Evolutionary conservation across 257 asterid species (phyloP).

Genomic region (Gynochthodes officinalis): DNA sequence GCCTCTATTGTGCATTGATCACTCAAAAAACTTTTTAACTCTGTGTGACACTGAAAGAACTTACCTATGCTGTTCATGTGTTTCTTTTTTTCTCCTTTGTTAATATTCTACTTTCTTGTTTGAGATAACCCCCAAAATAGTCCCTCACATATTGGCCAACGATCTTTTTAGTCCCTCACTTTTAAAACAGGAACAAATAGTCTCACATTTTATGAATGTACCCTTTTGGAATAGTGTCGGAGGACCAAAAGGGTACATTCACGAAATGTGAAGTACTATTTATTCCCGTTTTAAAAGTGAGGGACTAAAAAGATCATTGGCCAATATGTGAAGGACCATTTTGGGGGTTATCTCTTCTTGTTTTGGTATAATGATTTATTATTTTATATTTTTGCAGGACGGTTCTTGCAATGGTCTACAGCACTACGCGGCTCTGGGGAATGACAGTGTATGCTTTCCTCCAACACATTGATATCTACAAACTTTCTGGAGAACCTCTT

Average conservation of each 20-base stretch:
- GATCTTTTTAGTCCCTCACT: too few relatives aligned
- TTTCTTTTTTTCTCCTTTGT: background rate
- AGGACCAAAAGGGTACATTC: too few relatives aligned
- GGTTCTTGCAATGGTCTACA: conserved; percentile 99
- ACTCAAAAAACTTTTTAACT: background rate
- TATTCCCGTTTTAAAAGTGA: too few relatives aligned
- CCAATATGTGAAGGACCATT: too few relatives aligned
- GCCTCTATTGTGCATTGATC: background rate
- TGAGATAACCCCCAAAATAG: too few relatives aligned
- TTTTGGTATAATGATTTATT: conserved; percentile 14
- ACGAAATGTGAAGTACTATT: too few relatives aligned
- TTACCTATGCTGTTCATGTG: background rate
- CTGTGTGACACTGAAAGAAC: background rate
- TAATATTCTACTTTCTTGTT: background rate
- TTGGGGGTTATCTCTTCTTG: too few relatives aligned
- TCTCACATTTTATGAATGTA: too few relatives aligned
- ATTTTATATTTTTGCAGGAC: conserved; percentile 50
- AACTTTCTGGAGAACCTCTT: conserved; percentile 1
- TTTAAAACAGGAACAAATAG: too few relatives aligned
- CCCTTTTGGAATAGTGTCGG: too few relatives aligned
- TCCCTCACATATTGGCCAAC: too few relatives aligned
- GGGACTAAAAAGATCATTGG: too few relatives aligned
- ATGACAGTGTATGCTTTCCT: conserved; percentile 61
- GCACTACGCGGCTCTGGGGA: conserved; percentile 97
- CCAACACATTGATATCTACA: conserved; percentile 10